A percentile compares a stretch with the other conserved stretches of the same genome.
Evolutionary conservation across 208 protist genomes (phyloP).

Genomic region (Trypanosoma melophagium): DNA sequence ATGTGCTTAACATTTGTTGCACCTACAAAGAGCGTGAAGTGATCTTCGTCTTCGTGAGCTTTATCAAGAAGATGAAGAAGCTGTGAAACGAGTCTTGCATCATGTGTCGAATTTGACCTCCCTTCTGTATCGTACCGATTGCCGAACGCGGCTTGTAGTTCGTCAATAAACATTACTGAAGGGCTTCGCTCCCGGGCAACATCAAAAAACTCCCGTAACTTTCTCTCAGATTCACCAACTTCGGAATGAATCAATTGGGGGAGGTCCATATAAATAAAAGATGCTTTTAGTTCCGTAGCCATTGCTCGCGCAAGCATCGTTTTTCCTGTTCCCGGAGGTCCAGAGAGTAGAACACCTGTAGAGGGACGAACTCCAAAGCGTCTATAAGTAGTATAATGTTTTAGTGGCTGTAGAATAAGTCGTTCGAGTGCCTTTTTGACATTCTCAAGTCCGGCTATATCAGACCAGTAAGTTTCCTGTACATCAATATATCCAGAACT

Average conservation of each 20-base stretch:
- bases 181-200: constrained; percentile 76
- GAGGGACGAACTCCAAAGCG: constrained; percentile 70
- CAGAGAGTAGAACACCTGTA: constrained; percentile 87
- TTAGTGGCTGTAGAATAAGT: constrained; percentile 48
- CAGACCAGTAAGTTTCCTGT: constrained; percentile 57
- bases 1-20: constrained; percentile 77
- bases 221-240: constrained; percentile 90
- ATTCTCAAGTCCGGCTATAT: constrained; percentile 73
- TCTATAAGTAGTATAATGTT: constrained; percentile 25
- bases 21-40: constrained; percentile 75
- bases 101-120: neutral
- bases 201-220: constrained; percentile 82
- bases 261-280: constrained; percentile 91
- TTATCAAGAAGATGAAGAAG: constrained; percentile 72
- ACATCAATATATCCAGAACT: constrained; percentile 79
- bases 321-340: constrained; percentile 92
- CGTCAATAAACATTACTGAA: constrained; percentile 93
- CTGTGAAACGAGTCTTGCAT: constrained; percentile 60
- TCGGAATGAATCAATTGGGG: constrained; percentile 84
- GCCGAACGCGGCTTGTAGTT: constrained; percentile 92
- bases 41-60: constrained; percentile 55
- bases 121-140: constrained; percentile 31
- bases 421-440: constrained; percentile 57
- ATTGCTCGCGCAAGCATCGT: constrained; percentile 92
- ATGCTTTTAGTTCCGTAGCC: constrained; percentile 83